Evolutionary conservation across 441 rosid genomes (phyloP), one percentile per base, ranked within the genome.

Genomic region (Erodium trifolium): DNA sequence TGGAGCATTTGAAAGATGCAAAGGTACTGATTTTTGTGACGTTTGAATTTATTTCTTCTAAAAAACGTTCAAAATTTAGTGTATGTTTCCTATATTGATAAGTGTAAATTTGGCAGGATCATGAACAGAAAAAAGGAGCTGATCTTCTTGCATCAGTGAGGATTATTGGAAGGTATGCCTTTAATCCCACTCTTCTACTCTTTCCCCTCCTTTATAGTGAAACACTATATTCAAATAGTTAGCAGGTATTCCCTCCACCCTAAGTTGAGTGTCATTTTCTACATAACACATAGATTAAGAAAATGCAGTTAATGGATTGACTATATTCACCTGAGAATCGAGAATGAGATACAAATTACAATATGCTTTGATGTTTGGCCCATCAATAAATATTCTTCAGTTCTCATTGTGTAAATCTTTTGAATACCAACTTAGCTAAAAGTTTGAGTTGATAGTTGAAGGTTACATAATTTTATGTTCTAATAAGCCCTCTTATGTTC

Each of bases 111-210:
- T 79, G 63, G 16, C 84, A 93, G 97, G 96, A 93, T 71, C 96
- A 91, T 81, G 89, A 87, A 66, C 83, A 73, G 39, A 89, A 81
- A 74, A 90, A 80, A 77, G 96, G 98, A 81, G 81, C 84, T 84
- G 99, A 94, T 60, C 96, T 94, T 78, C 92, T 94, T 79, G 96
- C 97, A 67, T 92, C 98, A 41, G 96, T 94, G 66, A 84, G 98
- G 16, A 77, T 92, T 72, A 79, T 88, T 77, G 97, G 97, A 75
- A 88, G 97, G 99, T 92, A 83, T 19, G 74, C 71, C 18, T 65
- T 13, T 5, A 23, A 2, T 63, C 17, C 12, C 5, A 3, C 19
- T n/a, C 63, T 55, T 55, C 23, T 55, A 55, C 63, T 1, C 23
- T 55, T 18, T 14, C 12, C 19, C 19, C 5, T 19, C 5, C 23